Evolutionary conservation across 129 eudicot species (phyloP), one percentile per base, ranked within the genome.

Genomic region (Centaurea solstitialis): DNA sequence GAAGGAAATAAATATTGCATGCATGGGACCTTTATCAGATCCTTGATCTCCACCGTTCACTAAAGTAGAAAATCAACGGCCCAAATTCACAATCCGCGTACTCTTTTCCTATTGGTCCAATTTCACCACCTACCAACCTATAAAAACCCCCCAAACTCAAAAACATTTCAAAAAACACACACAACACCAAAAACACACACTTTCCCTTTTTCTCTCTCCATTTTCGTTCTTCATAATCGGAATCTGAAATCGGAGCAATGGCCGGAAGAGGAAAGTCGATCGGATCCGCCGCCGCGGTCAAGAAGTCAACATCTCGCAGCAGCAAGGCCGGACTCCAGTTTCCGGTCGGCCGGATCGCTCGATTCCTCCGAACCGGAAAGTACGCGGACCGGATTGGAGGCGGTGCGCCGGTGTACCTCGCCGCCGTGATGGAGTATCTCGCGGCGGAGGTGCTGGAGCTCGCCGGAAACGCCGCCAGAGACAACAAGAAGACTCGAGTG

Each of bases 251-350:
- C 53, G 28, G 28, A 12, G 0, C 20, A 9, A n/a, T 30, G 91
- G 89, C 89, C 10, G 89, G 89, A 71, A 85, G 91, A 83, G 91
- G 91, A 50, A 88, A 88, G 39, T 74, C 89, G 0, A 69, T 88
- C 4, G 82, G 81, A 24, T 59, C 77, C 3, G 43, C 73, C 75
- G 83, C 81, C 62, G 87, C 79, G 10, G 74, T 85, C 0, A 85
- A 85, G 75, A 87, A 87, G 74, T 73, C 88, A 23, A 79, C 85
- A 21, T 85, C 91, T 9, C 89, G 91, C 0, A 85, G 89, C 75
- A 88, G 89, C 87, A 88, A 85, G 24, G 91, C 91, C 76, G 87
- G 91, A 26, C 78, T 85, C 47, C 89, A 85, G 84, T 87, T 87
- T 21, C 91, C 91, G 39, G 88, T 87, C 18, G 88, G 91, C 18